Evolutionary conservation across 768 basidiomycete species (phyloP).

Genomic region (Cystofilobasidium macerans): DNA sequence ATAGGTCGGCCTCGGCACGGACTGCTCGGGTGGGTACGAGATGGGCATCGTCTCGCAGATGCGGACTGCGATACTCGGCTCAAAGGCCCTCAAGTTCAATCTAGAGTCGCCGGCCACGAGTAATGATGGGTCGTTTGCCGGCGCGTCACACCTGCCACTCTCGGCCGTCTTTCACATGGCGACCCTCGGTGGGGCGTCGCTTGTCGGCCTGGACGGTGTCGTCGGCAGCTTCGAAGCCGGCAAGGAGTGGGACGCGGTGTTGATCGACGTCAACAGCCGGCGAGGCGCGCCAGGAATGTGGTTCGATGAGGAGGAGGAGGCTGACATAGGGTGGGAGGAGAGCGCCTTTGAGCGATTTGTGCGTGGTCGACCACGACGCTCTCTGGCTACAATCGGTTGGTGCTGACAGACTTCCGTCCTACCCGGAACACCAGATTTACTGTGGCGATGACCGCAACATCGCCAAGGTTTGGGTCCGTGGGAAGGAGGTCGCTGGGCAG

Average conservation of each 20-base stretch:
- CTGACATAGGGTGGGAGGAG: slow-evolving; percentile 38
- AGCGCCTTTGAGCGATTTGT: slow-evolving; percentile 50
- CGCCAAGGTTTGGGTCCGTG: slow-evolving; percentile 69
- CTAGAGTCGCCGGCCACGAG: slow-evolving; percentile 25
- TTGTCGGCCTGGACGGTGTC: slow-evolving; percentile 57
- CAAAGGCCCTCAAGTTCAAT: slow-evolving; percentile 50
- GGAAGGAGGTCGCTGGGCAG: slow-evolving; percentile 59
- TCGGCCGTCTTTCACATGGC: slow-evolving; percentile 77
- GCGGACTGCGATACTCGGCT: slow-evolving; percentile 57
- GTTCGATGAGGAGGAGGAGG: slow-evolving; percentile 42
- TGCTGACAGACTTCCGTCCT: neutral
- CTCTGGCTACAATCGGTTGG: neutral
- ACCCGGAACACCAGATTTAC: slow-evolving; percentile 45
- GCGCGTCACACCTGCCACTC: slow-evolving; percentile 50
- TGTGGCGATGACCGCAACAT: slow-evolving; percentile 67
- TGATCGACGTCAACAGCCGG: slow-evolving; percentile 51
- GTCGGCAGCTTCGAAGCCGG: slow-evolving; percentile 68
- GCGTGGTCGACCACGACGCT: too few species aligned
- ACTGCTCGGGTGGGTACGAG: slow-evolving; percentile 70
- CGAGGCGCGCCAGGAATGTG: slow-evolving; percentile 52
- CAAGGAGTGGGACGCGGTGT: slow-evolving; percentile 81
- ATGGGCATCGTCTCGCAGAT: slow-evolving; percentile 62
- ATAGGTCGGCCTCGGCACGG: slow-evolving; percentile 92
- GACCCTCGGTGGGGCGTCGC: slow-evolving; percentile 77
- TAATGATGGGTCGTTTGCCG: slow-evolving; percentile 32